Conservation (phyloP, 352 stramenopile genomes). For the Globisporangium spinosum region DNA sequence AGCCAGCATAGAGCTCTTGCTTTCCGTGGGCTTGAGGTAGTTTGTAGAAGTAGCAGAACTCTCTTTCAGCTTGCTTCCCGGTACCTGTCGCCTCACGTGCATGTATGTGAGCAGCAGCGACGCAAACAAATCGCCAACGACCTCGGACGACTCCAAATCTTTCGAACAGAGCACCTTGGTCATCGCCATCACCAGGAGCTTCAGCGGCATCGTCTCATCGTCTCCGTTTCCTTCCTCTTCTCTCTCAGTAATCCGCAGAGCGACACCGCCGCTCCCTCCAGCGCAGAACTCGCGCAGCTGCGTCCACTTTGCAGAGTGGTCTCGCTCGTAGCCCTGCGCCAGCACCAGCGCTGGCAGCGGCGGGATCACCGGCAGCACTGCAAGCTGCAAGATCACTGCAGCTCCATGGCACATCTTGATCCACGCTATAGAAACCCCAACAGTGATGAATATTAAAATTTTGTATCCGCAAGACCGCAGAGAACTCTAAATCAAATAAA, state of each 20-base stretch:
- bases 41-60: neutral
- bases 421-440: slow-evolving; percentile 21
- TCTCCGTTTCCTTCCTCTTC: slow-evolving; percentile 8
- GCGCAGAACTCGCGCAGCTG: slow-evolving; percentile 52
- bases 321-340: slow-evolving; percentile 29
- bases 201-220: slow-evolving; percentile 26
- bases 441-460: neutral
- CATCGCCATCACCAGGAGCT: slow-evolving; percentile 38
- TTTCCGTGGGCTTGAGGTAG: neutral
- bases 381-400: slow-evolving; percentile 44
- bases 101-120: slow-evolving; percentile 79
- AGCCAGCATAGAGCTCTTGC: neutral
- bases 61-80: neutral
- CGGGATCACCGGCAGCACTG: slow-evolving; percentile 48
- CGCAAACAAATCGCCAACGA: slow-evolving; percentile 74
- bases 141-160: slow-evolving; percentile 54
- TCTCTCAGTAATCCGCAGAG: slow-evolving; percentile 27
- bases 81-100: slow-evolving; percentile 26
- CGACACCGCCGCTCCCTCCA: slow-evolving; percentile 57
- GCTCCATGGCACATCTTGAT: slow-evolving; percentile 29
- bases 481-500: neutral
- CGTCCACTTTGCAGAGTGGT: slow-evolving; percentile 28
- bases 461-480: neutral
- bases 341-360: slow-evolving; percentile 30
- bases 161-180: slow-evolving; percentile 58